Evolutionary conservation across 2,329 filamentous ascomycete genomes (phyloP), one percentile per base, ranked within the genome.

Genomic region (Ascochyta clinopodiicola): DNA sequence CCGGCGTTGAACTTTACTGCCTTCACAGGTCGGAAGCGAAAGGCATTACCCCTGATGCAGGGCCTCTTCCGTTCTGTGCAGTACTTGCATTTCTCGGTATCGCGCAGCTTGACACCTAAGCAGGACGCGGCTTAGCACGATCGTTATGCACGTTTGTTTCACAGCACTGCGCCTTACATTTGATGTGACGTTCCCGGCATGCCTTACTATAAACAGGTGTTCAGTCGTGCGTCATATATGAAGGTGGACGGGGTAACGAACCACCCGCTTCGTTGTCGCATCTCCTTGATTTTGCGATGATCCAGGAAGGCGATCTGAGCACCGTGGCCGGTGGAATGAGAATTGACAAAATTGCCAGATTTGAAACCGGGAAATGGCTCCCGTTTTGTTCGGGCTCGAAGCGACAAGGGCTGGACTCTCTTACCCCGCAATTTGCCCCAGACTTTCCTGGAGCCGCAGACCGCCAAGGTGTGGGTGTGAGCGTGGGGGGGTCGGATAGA

Each of bases 1-100:
- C 67, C 69, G 10, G 69, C 69, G 53, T 71, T 71, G 52, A 69
- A 71, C 45, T 71, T 71, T 34, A 71, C 69, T 5, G 65, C 47
- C 24, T 62, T 71, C 17, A 71, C 69, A 24, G 65, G 65, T 4
- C 69, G 63, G 49, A 71, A 71, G 47, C 67, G 69, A 56, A 69
- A 70, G 8, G 67, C 63, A 45, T 70, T 70, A n/a, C 65, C 64
- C 37, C 64, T 60, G 39, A 71, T 63, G 57, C 69, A 71, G 17
- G 61, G 54, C 29, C 58, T 57, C 32, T 69, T 68, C 24, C 66
- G 57, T 42, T 70, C 67, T n/a, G 60, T 62, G 53, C 69, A 71
- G 44, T 71, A 69, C 50, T 68, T 69, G 60, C 69, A 70, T 44
- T 66, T 64, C 5, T 68, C 66, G 6, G 61, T 64, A 34, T 70